Evolutionary conservation across 352 stramenopile species (phyloP).

Genomic region (Phytophthora kernoviae): DNA sequence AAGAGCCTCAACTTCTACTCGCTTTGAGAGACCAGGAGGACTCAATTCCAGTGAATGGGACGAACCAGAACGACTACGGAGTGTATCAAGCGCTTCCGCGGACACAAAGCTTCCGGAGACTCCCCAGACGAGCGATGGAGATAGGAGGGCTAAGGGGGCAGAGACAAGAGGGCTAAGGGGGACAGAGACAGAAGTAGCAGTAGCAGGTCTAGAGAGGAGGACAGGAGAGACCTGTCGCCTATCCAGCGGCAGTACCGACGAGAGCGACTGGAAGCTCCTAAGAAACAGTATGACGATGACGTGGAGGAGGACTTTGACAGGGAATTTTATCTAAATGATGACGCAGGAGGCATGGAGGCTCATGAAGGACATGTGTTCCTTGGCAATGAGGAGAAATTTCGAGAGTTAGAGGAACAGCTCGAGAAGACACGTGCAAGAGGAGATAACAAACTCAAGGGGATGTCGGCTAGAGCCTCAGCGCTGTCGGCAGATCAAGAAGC

Average conservation of each 20-base stretch:
- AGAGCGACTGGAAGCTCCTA: constrained; percentile 43
- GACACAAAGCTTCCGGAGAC: constrained; percentile 18
- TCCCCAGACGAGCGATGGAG: constrained; percentile 55
- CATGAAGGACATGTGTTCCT: constrained; percentile 89
- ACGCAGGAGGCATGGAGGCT: constrained; percentile 62
- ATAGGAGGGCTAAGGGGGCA: constrained; percentile 31
- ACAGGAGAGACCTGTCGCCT: not conserved
- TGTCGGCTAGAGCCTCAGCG: constrained; percentile 91
- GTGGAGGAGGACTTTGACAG: constrained; percentile 94
- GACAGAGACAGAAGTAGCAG: constrained; percentile 5
- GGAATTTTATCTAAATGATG: constrained; percentile 96
- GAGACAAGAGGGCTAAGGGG: constrained; percentile 16
- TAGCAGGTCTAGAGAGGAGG: constrained; percentile 6
- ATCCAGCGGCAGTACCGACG: constrained; percentile 7
- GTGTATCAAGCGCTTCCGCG: constrained; percentile 28
- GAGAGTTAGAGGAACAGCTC: constrained; percentile 90
- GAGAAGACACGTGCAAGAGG: constrained; percentile 74
- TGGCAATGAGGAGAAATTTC: constrained; percentile 92
- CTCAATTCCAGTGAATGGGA: constrained; percentile 81
- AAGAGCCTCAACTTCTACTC: constrained; percentile 19
- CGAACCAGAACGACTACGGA: constrained; percentile 68
- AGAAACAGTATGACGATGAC: constrained; percentile 81
- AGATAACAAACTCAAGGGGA: constrained; percentile 90
- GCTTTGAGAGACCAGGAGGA: constrained; percentile 33
- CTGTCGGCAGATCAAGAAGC: constrained; percentile 97